phyloP scores from a whole-genome alignment of 148 eudicot genomes.

The Diospyros kaki region DNA sequence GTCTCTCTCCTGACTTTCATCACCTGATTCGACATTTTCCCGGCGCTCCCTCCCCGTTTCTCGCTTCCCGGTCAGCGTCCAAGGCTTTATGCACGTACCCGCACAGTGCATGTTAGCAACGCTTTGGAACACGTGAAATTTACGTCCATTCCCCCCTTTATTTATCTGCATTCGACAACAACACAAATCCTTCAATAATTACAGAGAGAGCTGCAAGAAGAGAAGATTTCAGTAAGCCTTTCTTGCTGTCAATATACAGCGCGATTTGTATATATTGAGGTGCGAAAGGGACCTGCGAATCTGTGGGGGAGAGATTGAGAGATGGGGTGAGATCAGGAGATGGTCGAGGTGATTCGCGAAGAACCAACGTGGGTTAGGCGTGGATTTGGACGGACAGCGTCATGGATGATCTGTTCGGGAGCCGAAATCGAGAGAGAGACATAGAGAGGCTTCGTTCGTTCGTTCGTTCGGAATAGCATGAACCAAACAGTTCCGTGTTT shows the following conservation, averaged over 20 bases:
- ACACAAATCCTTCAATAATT: constrained; percentile 13
- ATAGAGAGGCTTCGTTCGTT: constrained; percentile 14
- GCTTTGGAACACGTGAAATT: constrained; percentile 1
- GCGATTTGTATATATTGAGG: neutral
- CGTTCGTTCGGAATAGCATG: constrained; percentile 9
- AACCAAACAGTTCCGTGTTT: constrained; percentile 8
- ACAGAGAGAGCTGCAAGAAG: neutral
- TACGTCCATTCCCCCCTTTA: constrained; percentile 25
- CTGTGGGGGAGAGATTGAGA: constrained; percentile 13
- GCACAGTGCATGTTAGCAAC: constrained; percentile 40
- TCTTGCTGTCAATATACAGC: neutral
- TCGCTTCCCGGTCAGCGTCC: neutral
- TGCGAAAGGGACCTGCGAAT: constrained; percentile 21
- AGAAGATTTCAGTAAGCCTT: neutral
- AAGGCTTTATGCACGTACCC: neutral
- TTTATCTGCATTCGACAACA: constrained; percentile 27
- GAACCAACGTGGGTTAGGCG: constrained; percentile 20
- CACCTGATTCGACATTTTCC: neutral
- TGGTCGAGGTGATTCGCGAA: constrained; percentile 20
- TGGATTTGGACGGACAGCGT: constrained; percentile 18
- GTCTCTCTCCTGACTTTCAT: constrained; percentile 53
- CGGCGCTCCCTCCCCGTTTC: neutral
- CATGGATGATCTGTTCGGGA: constrained; percentile 26
- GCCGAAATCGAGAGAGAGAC: constrained; percentile 38
- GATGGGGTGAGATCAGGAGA: neutral